These are phyloP conservation scores for Suhomyces kilbournensis DNA, from an alignment of 805 yeast species.

Conservation along the genomic window DNA sequence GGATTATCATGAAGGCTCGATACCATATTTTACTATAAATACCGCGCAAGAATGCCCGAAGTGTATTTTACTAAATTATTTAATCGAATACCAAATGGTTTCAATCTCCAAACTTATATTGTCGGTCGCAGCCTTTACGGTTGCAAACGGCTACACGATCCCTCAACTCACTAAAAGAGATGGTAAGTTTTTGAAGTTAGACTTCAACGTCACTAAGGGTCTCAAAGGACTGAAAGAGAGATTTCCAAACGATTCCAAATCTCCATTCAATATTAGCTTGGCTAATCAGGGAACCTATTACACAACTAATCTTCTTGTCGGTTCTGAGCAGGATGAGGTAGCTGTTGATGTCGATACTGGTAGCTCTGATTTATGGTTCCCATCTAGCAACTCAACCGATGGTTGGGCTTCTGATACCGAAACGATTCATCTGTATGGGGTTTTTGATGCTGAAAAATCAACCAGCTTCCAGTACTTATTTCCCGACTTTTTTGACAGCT, in stretches of 20 bases:
- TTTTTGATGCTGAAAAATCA: constrained; percentile 43
- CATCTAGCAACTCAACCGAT: neutral
- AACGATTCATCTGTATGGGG: constrained; percentile 7
- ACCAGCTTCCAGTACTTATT: constrained; percentile 40
- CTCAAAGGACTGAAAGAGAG: neutral
- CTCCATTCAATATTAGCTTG: neutral
- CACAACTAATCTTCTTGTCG: neutral
- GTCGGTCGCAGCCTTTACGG: neutral
- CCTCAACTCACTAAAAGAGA: neutral
- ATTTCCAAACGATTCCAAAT: neutral
- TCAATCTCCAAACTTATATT: neutral
- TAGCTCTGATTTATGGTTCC: neutral
- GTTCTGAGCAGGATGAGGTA: neutral
- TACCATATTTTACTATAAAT: neutral
- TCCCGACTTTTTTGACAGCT: constrained; percentile 40
- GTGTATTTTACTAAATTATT: neutral
- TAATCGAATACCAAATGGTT: neutral
- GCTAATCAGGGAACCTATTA: neutral
- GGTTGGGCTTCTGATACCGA: neutral
- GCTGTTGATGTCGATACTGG: neutral
- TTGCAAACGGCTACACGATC: neutral
- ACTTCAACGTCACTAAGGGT: neutral
- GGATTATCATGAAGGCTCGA: neutral
- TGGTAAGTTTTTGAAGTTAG: neutral
- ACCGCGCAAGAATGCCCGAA: neutral